Percentiles rank a stretch among this genome's conserved stretches.
Conservation (phyloP, 169 alveolate genomes). For the Cryptosporidium andersoni region DNA sequence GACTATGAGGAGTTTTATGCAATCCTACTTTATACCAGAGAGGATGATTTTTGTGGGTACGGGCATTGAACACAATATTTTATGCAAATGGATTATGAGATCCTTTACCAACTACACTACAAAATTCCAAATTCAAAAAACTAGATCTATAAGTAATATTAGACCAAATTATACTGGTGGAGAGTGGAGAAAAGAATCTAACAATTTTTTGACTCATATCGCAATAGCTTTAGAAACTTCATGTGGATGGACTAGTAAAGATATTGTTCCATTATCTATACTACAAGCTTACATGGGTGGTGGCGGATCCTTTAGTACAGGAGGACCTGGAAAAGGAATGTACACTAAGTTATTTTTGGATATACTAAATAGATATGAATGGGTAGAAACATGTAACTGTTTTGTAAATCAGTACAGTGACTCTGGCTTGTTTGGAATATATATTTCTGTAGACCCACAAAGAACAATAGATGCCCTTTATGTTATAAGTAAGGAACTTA, state of each 20-base stretch:
- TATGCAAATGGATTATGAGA: slow-evolving; percentile 7
- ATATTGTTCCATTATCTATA: slow-evolving; percentile 4
- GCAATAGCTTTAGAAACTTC: slow-evolving; percentile 17
- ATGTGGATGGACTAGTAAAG: slow-evolving; percentile 29
- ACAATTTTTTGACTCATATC: slow-evolving; percentile 13
- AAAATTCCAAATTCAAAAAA: not conserved
- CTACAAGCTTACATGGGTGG: slow-evolving; percentile 82
- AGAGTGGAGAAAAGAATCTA: not conserved
- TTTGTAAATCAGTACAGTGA: slow-evolving; percentile 88
- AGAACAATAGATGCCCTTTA: slow-evolving; percentile 78
- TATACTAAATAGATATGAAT: slow-evolving; percentile 83
- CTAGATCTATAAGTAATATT: not conserved
- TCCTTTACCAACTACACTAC: not conserved
- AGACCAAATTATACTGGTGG: slow-evolving; percentile 52
- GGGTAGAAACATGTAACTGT: slow-evolving; percentile 89
- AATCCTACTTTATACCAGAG: slow-evolving; percentile 4
- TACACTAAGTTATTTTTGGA: slow-evolving; percentile 84
- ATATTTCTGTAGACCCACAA: slow-evolving; percentile 81
- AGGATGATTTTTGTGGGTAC: slow-evolving; percentile 32
- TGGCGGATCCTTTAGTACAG: slow-evolving; percentile 90
- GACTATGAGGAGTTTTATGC: slow-evolving; percentile 3
- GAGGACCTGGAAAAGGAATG: slow-evolving; percentile 94
- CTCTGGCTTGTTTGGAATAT: slow-evolving; percentile 88
- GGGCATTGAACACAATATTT: slow-evolving; percentile 13
- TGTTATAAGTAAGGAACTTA: slow-evolving; percentile 79